Evolutionary conservation across 129 eudicot genomes (phyloP).

Genomic region (Daucus carota): DNA sequence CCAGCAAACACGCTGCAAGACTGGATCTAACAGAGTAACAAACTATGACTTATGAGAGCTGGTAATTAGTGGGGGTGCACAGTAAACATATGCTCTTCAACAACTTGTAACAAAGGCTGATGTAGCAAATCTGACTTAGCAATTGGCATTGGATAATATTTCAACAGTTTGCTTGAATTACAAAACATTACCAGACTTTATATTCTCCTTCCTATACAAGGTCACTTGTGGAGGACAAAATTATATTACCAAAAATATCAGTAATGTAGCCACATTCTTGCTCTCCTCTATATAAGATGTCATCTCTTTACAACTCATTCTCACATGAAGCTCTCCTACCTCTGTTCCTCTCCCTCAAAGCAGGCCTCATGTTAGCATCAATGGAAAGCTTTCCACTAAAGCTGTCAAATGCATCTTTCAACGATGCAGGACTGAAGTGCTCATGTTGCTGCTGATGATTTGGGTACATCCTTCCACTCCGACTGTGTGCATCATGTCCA

Average conservation of each 20-base stretch:
- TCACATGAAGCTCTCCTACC: slow-evolving; percentile 32
- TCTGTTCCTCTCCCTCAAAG: slow-evolving; percentile 42
- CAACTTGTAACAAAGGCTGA: too few relatives aligned
- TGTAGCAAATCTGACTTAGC: too few relatives aligned
- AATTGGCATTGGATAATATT: too few relatives aligned
- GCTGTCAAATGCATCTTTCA: slow-evolving; percentile 30
- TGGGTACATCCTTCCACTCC: slow-evolving; percentile 59
- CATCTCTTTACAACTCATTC: background rate
- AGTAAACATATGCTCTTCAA: too few relatives aligned
- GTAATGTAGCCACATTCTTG: background rate
- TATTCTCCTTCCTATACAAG: slow-evolving; percentile 26
- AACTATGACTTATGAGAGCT: too few relatives aligned
- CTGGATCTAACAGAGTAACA: too few relatives aligned
- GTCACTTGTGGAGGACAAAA: background rate
- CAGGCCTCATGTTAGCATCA: slow-evolving; percentile 30
- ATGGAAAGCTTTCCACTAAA: slow-evolving; percentile 40
- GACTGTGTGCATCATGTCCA: slow-evolving; percentile 54
- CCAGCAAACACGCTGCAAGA: too few relatives aligned
- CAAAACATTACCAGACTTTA: background rate
- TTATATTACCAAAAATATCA: background rate
- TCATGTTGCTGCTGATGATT: slow-evolving; percentile 24
- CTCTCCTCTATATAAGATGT: background rate
- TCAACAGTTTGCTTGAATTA: too few relatives aligned
- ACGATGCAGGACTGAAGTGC: slow-evolving; percentile 25
- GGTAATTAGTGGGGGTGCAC: too few relatives aligned